These are phyloP conservation scores for Schizosaccharomyces versatilis DNA, from an alignment of 1,139 yeast genomes.

Conservation along the genomic window DNA sequence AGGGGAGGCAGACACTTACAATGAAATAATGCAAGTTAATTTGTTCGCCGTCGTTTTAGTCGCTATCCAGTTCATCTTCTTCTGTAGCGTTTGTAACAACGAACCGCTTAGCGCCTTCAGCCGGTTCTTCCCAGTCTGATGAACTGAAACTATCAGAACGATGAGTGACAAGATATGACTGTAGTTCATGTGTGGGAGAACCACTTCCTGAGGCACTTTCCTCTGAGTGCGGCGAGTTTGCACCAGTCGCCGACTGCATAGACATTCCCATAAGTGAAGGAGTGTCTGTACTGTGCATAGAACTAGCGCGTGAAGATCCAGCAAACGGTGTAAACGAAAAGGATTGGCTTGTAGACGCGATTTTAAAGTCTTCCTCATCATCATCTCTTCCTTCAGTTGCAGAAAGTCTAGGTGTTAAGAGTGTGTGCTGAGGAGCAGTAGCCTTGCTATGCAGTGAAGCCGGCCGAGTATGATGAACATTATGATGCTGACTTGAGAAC, in stretches of 20 bases:
- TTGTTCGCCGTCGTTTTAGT: not conserved
- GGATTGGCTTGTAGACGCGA: conserved; percentile 2
- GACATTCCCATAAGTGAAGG: conserved; percentile 6
- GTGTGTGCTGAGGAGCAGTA: conserved; percentile 11
- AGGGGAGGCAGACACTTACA: not conserved
- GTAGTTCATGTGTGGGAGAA: conserved; percentile 2
- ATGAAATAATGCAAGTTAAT: not conserved
- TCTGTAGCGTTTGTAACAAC: not conserved
- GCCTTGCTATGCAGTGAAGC: conserved; percentile 3
- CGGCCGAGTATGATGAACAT: conserved; percentile 2
- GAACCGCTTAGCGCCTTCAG: not conserved
- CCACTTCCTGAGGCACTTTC: conserved; percentile 1
- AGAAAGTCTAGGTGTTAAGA: conserved; percentile 9
- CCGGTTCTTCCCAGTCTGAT: not conserved
- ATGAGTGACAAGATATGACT: conserved; percentile 2
- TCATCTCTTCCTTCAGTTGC: conserved; percentile 10
- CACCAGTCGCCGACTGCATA: conserved; percentile 1
- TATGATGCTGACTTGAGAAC: not conserved
- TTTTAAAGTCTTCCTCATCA: conserved; percentile 7
- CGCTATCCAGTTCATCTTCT: not conserved
- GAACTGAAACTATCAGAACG: not conserved
- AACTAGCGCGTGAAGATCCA: conserved; percentile 5
- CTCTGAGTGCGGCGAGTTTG: conserved; percentile 2
- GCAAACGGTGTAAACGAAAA: not conserved
- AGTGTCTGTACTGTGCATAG: not conserved